These are phyloP conservation scores for Aspergillus nidulans DNA, from an alignment of 495 filamentous ascomycete species.

Conservation along the genomic window DNA sequence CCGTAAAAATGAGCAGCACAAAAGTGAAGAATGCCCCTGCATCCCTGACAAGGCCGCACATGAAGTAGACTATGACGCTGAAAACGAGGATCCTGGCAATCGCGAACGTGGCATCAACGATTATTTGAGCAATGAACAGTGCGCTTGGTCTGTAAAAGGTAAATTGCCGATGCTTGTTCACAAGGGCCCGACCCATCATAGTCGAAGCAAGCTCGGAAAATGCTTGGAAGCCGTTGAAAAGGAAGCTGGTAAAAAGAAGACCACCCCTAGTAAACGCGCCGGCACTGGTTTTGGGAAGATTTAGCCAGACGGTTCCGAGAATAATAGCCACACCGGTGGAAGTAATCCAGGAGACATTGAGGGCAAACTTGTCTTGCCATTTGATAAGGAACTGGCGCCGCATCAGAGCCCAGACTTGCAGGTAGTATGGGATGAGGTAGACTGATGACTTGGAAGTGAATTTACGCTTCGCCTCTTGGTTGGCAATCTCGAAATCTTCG, in stretches of 20 bases:
- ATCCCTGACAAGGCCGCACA: slow-evolving; percentile 61
- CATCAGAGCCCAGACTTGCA: slow-evolving; percentile 78
- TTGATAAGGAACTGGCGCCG: slow-evolving; percentile 80
- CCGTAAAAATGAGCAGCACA: slow-evolving; percentile 62
- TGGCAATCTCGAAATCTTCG: slow-evolving; percentile 73
- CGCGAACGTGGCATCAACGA: slow-evolving; percentile 71
- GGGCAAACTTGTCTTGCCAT: slow-evolving; percentile 74
- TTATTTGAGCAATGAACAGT: slow-evolving; percentile 73
- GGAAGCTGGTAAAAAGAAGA: slow-evolving; percentile 66
- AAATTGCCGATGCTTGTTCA: slow-evolving; percentile 77
- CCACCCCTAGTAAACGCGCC: slow-evolving; percentile 76
- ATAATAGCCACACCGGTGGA: slow-evolving; percentile 72
- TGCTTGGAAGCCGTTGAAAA: slow-evolving; percentile 78
- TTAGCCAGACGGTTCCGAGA: slow-evolving; percentile 72
- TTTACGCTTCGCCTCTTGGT: slow-evolving; percentile 70
- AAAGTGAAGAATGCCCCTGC: slow-evolving; percentile 80
- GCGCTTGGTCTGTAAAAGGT: slow-evolving; percentile 76
- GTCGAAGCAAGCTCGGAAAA: slow-evolving; percentile 67
- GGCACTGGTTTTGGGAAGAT: slow-evolving; percentile 58
- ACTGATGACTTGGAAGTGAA: slow-evolving; percentile 63
- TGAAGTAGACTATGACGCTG: slow-evolving; percentile 75
- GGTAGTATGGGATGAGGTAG: slow-evolving; percentile 73
- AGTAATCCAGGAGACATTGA: slow-evolving; percentile 72
- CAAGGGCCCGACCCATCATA: slow-evolving; percentile 68
- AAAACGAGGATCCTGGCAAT: slow-evolving; percentile 65